Conservation (phyloP, 805 yeast genomes). For the Metschnikowia drakensbergensis region DNA sequence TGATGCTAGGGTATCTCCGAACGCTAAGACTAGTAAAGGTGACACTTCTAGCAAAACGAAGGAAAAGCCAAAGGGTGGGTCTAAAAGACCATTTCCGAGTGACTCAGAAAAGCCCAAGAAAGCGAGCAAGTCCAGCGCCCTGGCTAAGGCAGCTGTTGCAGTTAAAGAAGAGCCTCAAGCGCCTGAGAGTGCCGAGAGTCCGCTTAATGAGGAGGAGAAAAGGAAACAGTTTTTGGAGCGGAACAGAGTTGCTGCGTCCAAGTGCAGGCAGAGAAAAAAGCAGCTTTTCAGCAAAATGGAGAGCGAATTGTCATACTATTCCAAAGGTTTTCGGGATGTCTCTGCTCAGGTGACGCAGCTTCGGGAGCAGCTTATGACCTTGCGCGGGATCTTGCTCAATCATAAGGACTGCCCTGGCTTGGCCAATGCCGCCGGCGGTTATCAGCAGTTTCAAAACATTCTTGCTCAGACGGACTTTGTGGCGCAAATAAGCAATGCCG, state of each 20-base stretch:
- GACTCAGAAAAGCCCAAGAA: constrained; percentile 10
- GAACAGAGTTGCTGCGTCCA: constrained; percentile 91
- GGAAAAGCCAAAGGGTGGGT: not conserved
- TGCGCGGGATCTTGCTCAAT: constrained; percentile 45
- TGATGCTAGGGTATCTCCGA: not conserved
- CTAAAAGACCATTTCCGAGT: constrained; percentile 6
- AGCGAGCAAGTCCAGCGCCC: constrained; percentile 8
- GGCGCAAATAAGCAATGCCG: constrained; percentile 24
- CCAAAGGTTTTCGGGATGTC: constrained; percentile 65
- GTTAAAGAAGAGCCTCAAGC: constrained; percentile 10
- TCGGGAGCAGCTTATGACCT: constrained; percentile 51
- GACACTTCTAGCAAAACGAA: not conserved
- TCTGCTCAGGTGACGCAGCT: constrained; percentile 55
- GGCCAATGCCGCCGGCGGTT: constrained; percentile 44
- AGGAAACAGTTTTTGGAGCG: constrained; percentile 78
- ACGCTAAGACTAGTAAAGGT: not conserved
- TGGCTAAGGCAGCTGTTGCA: constrained; percentile 8
- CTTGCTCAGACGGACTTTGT: constrained; percentile 32
- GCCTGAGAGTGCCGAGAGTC: constrained; percentile 5
- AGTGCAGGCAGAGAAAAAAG: constrained; percentile 92
- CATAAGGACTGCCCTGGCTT: constrained; percentile 49
- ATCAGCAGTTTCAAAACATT: constrained; percentile 41
- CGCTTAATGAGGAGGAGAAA: constrained; percentile 39
- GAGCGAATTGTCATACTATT: constrained; percentile 65
- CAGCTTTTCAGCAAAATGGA: constrained; percentile 82